These are phyloP conservation scores for Tricharina praecox DNA, from an alignment of 495 filamentous ascomycete genomes.

Conservation along the genomic window DNA sequence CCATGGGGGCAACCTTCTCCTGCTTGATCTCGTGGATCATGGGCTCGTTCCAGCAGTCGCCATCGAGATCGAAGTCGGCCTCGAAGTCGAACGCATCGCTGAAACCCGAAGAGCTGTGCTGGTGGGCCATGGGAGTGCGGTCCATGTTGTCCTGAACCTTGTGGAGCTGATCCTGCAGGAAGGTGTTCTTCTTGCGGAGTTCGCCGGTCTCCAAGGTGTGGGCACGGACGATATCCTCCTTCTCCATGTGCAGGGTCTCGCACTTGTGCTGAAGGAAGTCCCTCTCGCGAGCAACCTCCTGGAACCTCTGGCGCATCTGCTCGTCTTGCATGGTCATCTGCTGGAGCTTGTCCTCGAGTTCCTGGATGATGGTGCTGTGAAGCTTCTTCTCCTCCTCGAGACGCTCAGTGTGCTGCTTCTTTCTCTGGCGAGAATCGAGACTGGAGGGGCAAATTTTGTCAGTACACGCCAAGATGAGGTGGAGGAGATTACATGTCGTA, in stretches of 20 bases:
- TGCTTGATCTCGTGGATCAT: slow-evolving; percentile 40
- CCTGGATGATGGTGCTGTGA: slow-evolving; percentile 52
- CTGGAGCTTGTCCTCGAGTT: slow-evolving; percentile 62
- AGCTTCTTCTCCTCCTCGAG: slow-evolving; percentile 94
- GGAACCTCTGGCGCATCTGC: slow-evolving; percentile 48
- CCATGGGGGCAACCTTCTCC: slow-evolving; percentile 35
- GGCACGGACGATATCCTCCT: slow-evolving; percentile 72
- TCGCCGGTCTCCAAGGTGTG: slow-evolving; percentile 91
- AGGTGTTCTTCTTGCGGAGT: slow-evolving; percentile 86
- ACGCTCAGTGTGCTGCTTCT: slow-evolving; percentile 96
- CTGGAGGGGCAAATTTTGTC: slow-evolving; percentile 39
- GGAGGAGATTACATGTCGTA: neutral
- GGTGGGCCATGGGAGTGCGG: slow-evolving; percentile 23
- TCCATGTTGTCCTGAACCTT: slow-evolving; percentile 47
- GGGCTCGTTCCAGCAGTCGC: slow-evolving; percentile 22
- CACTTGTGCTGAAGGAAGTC: slow-evolving; percentile 59
- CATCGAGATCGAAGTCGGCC: slow-evolving; percentile 28
- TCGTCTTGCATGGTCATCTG: slow-evolving; percentile 38
- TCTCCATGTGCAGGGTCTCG: slow-evolving; percentile 61
- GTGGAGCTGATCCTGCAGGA: slow-evolving; percentile 71
- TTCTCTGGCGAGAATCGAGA: slow-evolving; percentile 89
- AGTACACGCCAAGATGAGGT: slow-evolving; percentile 28
- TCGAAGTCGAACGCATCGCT: slow-evolving; percentile 38
- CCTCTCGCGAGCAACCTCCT: slow-evolving; percentile 47
- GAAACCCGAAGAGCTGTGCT: slow-evolving; percentile 24